Conservation (phyloP, 495 filamentous ascomycete genomes). For the Talaromyces adpressus region DNA sequence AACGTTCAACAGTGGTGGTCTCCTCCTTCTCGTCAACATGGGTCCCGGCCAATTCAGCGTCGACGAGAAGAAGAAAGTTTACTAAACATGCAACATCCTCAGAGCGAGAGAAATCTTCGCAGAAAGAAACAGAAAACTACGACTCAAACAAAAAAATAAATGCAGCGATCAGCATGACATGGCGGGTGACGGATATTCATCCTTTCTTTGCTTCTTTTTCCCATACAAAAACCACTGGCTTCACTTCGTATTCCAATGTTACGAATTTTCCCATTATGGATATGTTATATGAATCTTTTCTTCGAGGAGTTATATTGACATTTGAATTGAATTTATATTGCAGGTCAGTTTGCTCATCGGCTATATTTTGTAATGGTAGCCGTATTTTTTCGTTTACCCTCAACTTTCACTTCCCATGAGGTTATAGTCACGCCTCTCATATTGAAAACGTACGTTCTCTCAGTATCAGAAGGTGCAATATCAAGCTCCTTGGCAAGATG, state of each 20-base stretch:
- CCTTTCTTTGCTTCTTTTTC: neutral
- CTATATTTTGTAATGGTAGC: neutral
- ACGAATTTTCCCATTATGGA: neutral
- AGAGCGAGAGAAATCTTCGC: neutral
- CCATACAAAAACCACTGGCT: neutral
- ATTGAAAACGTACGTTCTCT: slow-evolving; percentile 21
- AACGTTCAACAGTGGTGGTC: slow-evolving; percentile 59
- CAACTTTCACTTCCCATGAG: slow-evolving; percentile 16
- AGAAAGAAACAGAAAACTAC: neutral
- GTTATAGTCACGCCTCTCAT: slow-evolving; percentile 27
- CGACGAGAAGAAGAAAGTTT: slow-evolving; percentile 99
- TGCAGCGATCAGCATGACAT: slow-evolving; percentile 1
- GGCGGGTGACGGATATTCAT: neutral
- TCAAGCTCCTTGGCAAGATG: slow-evolving; percentile 1
- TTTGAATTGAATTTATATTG: neutral
- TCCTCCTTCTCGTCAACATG: slow-evolving; percentile 95
- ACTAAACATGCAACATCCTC: slow-evolving; percentile 43
- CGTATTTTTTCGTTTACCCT: neutral
- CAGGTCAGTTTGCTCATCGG: neutral
- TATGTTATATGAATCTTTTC: neutral
- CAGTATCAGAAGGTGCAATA: neutral
- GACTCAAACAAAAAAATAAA: neutral
- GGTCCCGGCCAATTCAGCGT: slow-evolving; percentile 95
- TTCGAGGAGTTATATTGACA: slow-evolving; percentile 3
- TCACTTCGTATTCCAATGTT: neutral